phyloP scores from a whole-genome alignment of 129 eudicot genomes.

The Deinandra increscens region DNA sequence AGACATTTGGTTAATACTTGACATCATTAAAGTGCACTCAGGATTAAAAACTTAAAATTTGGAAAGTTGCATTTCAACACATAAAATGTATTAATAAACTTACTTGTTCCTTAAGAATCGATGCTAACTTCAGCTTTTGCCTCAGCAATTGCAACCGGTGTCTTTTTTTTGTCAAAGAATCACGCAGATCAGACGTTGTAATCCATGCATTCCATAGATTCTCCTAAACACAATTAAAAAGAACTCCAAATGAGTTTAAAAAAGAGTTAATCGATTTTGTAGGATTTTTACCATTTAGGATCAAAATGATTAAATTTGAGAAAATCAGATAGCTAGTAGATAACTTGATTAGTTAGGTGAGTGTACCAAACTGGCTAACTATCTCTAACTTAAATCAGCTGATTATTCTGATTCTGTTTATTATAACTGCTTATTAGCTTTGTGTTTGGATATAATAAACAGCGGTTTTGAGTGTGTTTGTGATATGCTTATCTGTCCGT shows the following conservation, averaged over 20 bases:
- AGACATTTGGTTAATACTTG: background rate
- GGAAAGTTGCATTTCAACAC: background rate
- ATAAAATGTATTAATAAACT: slow-evolving; percentile 24
- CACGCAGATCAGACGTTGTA: slow-evolving; percentile 82
- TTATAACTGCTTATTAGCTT: background rate
- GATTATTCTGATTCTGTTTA: no score
- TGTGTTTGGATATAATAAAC: no score
- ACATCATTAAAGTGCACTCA: background rate
- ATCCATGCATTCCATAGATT: slow-evolving; percentile 94
- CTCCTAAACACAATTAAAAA: slow-evolving; percentile 44
- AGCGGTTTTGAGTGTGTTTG: background rate
- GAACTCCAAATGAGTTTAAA: background rate
- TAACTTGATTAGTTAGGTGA: no score
- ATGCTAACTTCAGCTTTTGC: slow-evolving; percentile 85
- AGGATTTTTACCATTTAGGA: background rate
- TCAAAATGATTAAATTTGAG: background rate
- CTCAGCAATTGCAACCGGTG: slow-evolving; percentile 74
- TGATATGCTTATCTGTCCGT: background rate
- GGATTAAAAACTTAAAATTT: background rate
- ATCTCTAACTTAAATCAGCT: background rate
- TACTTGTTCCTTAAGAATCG: slow-evolving; percentile 87
- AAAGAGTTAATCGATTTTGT: background rate
- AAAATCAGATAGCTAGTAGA: background rate
- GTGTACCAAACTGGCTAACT: background rate
- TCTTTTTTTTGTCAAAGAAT: slow-evolving; percentile 78